phyloP scores from a whole-genome alignment of 345 rosid genomes.

The Turnera subulata region DNA sequence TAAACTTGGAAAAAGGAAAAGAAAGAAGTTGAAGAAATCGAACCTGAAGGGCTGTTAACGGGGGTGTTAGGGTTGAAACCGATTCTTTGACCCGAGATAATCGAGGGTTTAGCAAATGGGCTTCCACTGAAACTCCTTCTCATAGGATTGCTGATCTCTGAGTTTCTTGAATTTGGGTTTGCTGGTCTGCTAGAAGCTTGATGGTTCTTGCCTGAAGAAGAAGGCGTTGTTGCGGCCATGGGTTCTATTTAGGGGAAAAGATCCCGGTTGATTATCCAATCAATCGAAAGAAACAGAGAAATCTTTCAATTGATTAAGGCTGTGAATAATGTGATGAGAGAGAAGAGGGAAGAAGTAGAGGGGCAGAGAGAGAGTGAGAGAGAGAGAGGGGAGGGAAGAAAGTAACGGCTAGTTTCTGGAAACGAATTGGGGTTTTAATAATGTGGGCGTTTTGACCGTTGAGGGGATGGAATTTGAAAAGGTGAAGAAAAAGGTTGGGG shows the following conservation, averaged over 20 bases:
- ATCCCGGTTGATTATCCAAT: background rate
- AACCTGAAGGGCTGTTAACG: conserved; percentile 62
- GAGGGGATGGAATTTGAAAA: conserved; percentile 3
- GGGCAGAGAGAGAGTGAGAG: background rate
- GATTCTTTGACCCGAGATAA: conserved; percentile 29
- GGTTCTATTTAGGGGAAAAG: background rate
- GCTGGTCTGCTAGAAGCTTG: conserved; percentile 24
- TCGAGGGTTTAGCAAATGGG: conserved; percentile 50
- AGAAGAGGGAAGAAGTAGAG: background rate
- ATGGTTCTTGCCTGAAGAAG: conserved; percentile 17
- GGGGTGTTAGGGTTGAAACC: conserved; percentile 50
- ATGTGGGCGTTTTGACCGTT: conserved; percentile 10
- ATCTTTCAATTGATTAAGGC: background rate
- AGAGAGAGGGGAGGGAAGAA: background rate
- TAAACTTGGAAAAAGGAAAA: background rate
- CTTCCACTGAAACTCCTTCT: conserved; percentile 65
- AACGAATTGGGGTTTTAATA: background rate
- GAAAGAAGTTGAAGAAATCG: background rate
- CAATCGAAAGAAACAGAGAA: background rate
- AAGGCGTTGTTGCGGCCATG: conserved; percentile 13
- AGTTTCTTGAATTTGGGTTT: conserved; percentile 48
- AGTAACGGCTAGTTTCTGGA: conserved; percentile 19
- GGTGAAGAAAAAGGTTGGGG: background rate
- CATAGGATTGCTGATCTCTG: conserved; percentile 49
- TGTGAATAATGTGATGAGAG: background rate